These are phyloP conservation scores for Friedmanniomyces simplex DNA, from an alignment of 495 filamentous ascomycete genomes.

Conservation along the genomic window DNA sequence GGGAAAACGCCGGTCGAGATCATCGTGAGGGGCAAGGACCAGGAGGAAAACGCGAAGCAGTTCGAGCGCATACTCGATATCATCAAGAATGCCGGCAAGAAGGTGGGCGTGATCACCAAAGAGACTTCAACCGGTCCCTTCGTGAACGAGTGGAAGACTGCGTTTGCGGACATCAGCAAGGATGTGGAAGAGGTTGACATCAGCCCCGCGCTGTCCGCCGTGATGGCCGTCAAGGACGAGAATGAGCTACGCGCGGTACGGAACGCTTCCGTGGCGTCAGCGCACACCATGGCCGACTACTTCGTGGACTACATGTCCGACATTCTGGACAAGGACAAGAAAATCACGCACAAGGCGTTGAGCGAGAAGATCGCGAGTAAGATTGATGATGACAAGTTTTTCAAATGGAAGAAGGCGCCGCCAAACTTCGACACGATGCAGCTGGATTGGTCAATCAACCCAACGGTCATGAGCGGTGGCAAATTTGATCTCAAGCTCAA, in stretches of 20 bases:
- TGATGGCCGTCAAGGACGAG: slow-evolving; percentile 92
- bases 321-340: slow-evolving; percentile 88
- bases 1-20: slow-evolving; percentile 87
- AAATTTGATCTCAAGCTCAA: slow-evolving; percentile 80
- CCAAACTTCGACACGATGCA: slow-evolving; percentile 79
- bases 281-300: slow-evolving; percentile 82
- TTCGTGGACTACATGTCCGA: slow-evolving; percentile 97
- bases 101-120: slow-evolving; percentile 76
- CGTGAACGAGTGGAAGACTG: slow-evolving; percentile 88
- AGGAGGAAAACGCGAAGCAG: slow-evolving; percentile 75
- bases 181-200: slow-evolving; percentile 89
- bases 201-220: slow-evolving; percentile 62
- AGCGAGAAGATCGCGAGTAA: slow-evolving; percentile 77
- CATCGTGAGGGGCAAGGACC: slow-evolving; percentile 78
- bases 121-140: slow-evolving; percentile 80
- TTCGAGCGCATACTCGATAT: slow-evolving; percentile 70
- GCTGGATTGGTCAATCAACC: slow-evolving; percentile 86
- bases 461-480: slow-evolving; percentile 90
- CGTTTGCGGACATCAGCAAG: slow-evolving; percentile 61
- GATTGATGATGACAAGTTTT: slow-evolving; percentile 86
- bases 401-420: slow-evolving; percentile 76
- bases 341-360: slow-evolving; percentile 79
- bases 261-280: slow-evolving; percentile 83
- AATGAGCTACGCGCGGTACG: slow-evolving; percentile 88
- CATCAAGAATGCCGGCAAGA: slow-evolving; percentile 84